Evolutionary conservation across 2,329 filamentous ascomycete species (phyloP), one percentile per base, ranked within the genome.

Genomic region (Colletotrichum lindemuthianum): DNA sequence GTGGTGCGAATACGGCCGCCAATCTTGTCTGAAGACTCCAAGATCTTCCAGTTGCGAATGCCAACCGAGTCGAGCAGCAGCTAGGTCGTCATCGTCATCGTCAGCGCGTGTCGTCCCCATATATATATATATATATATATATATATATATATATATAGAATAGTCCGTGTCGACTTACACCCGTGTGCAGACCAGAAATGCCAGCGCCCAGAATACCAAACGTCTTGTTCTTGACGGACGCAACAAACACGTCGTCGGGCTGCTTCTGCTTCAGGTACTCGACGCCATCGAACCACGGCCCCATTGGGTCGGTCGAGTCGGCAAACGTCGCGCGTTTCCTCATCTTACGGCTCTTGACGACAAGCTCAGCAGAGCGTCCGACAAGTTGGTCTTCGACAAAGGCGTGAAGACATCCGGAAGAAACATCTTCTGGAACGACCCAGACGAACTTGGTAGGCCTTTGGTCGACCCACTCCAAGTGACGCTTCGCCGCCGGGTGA

Each of bases 1-100:
- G 73, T 71, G 1, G 80, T 82, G 50, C 76, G 76, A 34, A 82
- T 77, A 4, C 80, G 76, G 2, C 80, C 80, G 0, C 80, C 80
- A 1, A 81, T 60, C 4, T 78, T 72, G 2, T 76, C 69, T 0
- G 76, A 76, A 0, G 80, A 79, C 67, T 82, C 80, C 3, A 79
- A 69, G 1, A 82, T 78, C 49, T 80, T 77, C 79, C 79, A 79
- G 54, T 81, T 77, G 12, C 77, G 75, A 12, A 82, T 73, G 1
- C 80, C 79, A 3, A 80, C 77, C 7, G 78, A 79, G 32, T 79
- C 76, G 3, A 82, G 77, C 12, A 82, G 73, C 10, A 79, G 69
- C 57, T 72, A 33, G 45, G 24, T 24, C 24, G 5, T 1, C 24
- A 24, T 24, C 24, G 5, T 1, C 24, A 24, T 24, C 24, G 24